phyloP scores from a whole-genome alignment of 306 rosid genomes.

The Cicer chorassanicum region DNA sequence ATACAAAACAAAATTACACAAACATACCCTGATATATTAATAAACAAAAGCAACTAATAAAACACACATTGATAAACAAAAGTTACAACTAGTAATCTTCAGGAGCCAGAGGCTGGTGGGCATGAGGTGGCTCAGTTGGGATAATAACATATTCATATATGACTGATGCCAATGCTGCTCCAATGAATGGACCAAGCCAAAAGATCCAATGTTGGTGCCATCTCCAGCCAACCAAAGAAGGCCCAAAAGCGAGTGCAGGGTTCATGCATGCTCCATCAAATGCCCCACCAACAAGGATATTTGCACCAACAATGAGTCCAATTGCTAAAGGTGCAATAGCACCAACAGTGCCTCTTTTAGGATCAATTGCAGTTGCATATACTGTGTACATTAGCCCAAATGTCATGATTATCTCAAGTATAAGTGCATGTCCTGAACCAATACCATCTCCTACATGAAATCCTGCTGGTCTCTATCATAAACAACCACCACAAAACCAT shows the following conservation, averaged over 20 bases:
- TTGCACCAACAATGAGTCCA: conserved; percentile 83
- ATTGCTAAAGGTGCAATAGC: conserved; percentile 80
- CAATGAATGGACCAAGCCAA: conserved; percentile 91
- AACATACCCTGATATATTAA: neutral
- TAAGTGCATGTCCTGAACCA: conserved; percentile 61
- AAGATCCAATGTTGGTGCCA: conserved; percentile 92
- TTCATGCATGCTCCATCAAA: conserved; percentile 96
- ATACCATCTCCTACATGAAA: conserved; percentile 61
- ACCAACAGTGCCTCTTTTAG: conserved; percentile 75
- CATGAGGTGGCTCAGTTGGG: conserved; percentile 70
- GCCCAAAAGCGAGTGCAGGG: conserved; percentile 96
- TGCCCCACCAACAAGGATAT: conserved; percentile 85
- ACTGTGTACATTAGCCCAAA: conserved; percentile 80
- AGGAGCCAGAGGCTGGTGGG: conserved; percentile 92
- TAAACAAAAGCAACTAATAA: conserved; percentile 3
- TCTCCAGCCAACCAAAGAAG: conserved; percentile 89
- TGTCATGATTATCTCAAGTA: conserved; percentile 79
- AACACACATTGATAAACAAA: conserved; percentile 28
- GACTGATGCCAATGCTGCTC: conserved; percentile 83
- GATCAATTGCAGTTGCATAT: conserved; percentile 89
- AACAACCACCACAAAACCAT: neutral
- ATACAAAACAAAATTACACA: conserved; percentile 26
- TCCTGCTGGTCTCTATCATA: conserved; percentile 71
- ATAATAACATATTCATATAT: conserved; percentile 77
- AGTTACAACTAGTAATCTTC: conserved; percentile 71